Evolutionary conservation across 257 asterid species (phyloP).

Genomic region (Fraxinus pennsylvanica): DNA sequence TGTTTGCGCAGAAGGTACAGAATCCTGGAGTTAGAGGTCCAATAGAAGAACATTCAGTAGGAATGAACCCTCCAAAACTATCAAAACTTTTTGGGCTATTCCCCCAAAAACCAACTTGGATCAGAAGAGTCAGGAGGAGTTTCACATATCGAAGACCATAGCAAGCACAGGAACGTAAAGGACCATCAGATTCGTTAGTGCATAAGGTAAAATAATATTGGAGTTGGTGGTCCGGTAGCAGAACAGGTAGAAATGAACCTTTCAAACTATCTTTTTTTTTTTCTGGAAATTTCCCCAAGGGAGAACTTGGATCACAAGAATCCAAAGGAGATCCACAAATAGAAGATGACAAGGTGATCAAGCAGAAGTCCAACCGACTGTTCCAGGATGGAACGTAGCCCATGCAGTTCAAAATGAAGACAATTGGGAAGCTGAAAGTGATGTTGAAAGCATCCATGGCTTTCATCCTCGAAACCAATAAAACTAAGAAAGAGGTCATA

Average conservation of each 20-base stretch:
- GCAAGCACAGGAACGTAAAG: neutral
- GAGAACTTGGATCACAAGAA: neutral
- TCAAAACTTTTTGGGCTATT: neutral
- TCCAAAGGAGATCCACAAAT: neutral
- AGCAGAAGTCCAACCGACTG: neutral
- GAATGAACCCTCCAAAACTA: neutral
- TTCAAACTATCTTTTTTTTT: too few relatives aligned
- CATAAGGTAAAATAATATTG: neutral
- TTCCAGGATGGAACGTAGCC: neutral
- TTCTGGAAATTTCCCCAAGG: too few relatives aligned
- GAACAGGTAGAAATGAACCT: neutral
- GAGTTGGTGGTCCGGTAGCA: neutral
- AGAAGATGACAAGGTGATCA: neutral
- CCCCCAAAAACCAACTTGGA: neutral
- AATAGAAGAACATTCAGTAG: neutral
- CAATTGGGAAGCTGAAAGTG: neutral
- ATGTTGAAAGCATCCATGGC: neutral
- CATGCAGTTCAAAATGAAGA: neutral
- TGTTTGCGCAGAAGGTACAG: neutral
- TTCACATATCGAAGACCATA: neutral
- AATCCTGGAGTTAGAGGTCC: neutral
- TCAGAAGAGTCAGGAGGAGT: neutral
- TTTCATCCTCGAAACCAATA: neutral
- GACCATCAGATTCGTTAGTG: neutral
- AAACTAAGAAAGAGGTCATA: neutral